Conservation (phyloP, 345 rosid genomes). For the Sonneratia alba region DNA sequence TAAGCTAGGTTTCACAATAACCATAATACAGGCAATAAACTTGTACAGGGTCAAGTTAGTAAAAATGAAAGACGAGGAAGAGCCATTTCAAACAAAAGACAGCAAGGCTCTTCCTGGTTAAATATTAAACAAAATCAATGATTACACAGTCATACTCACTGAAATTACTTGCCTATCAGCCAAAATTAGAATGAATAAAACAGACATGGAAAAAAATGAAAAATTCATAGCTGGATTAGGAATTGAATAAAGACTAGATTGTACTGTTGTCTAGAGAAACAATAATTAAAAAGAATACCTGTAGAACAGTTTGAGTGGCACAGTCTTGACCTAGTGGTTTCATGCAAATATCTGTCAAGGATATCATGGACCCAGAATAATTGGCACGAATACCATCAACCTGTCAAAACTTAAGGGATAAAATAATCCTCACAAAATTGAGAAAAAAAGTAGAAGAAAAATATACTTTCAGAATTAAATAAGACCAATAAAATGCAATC, state of each 20-base stretch:
- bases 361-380: slow-evolving; percentile 68
- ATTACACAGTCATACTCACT: background rate
- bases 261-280: background rate
- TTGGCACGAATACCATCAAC: slow-evolving; percentile 75
- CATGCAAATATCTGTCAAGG: slow-evolving; percentile 87
- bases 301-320: slow-evolving; percentile 88
- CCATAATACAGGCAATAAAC: background rate
- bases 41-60: background rate
- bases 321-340: slow-evolving; percentile 94
- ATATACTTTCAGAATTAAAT: background rate
- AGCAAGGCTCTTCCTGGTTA: background rate
- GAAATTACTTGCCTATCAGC: background rate
- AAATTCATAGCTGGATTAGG: background rate
- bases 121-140: background rate
- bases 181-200: background rate
- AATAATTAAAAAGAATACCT: slow-evolving; percentile 31
- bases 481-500: background rate
- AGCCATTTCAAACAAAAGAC: background rate
- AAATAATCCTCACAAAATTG: slow-evolving; percentile 6
- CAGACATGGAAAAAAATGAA: background rate
- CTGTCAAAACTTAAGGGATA: slow-evolving; percentile 28
- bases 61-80: background rate
- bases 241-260: background rate
- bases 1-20: background rate
- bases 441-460: background rate